phyloP scores from a whole-genome alignment of 2,329 filamentous ascomycete species.

The Aureobasidium sp. region DNA sequence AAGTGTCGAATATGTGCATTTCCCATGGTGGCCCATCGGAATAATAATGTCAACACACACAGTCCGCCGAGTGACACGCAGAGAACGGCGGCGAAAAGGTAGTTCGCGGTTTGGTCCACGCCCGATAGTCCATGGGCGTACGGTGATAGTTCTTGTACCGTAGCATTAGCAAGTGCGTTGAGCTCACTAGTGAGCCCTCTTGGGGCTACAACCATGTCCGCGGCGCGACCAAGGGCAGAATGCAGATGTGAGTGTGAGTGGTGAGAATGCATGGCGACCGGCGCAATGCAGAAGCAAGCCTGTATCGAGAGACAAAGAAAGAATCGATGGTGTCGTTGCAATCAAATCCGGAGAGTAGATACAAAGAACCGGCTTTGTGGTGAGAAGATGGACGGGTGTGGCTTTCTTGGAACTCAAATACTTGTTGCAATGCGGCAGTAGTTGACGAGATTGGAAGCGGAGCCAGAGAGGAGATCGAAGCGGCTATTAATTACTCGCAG shows the following conservation, averaged over 20 bases:
- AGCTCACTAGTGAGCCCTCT: slow-evolving; percentile 13
- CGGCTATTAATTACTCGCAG: slow-evolving; percentile 3
- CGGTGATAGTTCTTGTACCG: slow-evolving; percentile 9
- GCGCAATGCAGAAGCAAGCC: slow-evolving; percentile 10
- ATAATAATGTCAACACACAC: slow-evolving; percentile 31
- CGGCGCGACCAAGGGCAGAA: slow-evolving; percentile 3
- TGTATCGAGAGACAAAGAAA: slow-evolving; percentile 8
- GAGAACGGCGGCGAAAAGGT: slow-evolving; percentile 38
- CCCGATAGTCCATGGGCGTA: slow-evolving; percentile 39
- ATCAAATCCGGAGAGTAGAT: slow-evolving; percentile 15
- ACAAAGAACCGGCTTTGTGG: slow-evolving; percentile 17
- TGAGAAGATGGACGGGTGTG: not conserved
- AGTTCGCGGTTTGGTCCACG: slow-evolving; percentile 42
- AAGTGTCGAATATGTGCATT: slow-evolving; percentile 39
- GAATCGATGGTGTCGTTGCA: slow-evolving; percentile 1
- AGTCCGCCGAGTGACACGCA: slow-evolving; percentile 30
- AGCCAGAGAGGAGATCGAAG: not conserved
- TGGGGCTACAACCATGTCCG: slow-evolving; percentile 8
- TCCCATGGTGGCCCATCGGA: slow-evolving; percentile 35
- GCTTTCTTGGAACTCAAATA: slow-evolving; percentile 4
- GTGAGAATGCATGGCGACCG: slow-evolving; percentile 17
- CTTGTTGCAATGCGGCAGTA: not conserved
- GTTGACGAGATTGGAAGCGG: not conserved
- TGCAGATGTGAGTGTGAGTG: slow-evolving; percentile 16
- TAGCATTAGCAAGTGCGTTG: slow-evolving; percentile 16